Evolutionary conservation across 805 yeast species (phyloP).

Genomic region (Candida takata): DNA sequence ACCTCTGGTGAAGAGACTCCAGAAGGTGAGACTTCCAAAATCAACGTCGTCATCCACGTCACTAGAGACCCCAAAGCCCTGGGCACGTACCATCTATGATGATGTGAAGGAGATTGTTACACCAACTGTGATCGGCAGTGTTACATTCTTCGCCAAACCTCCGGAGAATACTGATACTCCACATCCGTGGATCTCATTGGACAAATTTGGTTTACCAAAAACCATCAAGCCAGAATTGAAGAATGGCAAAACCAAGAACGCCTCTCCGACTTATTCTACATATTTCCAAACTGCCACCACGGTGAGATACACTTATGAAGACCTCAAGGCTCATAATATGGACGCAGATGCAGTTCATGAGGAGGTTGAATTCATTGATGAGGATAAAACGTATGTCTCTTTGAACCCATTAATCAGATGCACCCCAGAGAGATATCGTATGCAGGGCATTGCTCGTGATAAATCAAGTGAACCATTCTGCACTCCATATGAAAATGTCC

Average conservation of each 20-base stretch:
- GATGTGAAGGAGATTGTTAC: slow-evolving; percentile 57
- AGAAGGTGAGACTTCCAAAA: slow-evolving; percentile 25
- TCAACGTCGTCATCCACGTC: slow-evolving; percentile 28
- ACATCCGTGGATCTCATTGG: slow-evolving; percentile 74
- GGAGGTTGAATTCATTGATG: slow-evolving; percentile 52
- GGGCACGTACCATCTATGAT: slow-evolving; percentile 67
- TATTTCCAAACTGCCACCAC: slow-evolving; percentile 70
- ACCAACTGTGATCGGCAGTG: slow-evolving; percentile 56
- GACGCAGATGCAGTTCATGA: slow-evolving; percentile 48
- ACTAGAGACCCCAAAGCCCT: slow-evolving; percentile 44
- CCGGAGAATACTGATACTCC: slow-evolving; percentile 49
- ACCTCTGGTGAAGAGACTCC: slow-evolving; percentile 21
- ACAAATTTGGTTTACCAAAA: slow-evolving; percentile 72
- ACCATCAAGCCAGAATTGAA: slow-evolving; percentile 73
- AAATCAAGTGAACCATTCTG: slow-evolving; percentile 74
- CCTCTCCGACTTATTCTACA: slow-evolving; percentile 66
- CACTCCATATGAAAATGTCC: slow-evolving; percentile 59
- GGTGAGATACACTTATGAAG: slow-evolving; percentile 46
- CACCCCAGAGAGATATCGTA: slow-evolving; percentile 67
- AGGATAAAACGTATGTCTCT: slow-evolving; percentile 64
- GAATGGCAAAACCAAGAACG: slow-evolving; percentile 60
- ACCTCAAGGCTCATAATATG: slow-evolving; percentile 69
- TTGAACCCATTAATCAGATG: slow-evolving; percentile 80
- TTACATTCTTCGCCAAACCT: slow-evolving; percentile 44
- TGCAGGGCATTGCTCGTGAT: slow-evolving; percentile 54